These are phyloP conservation scores for Erysimum cheiranthoides DNA, from an alignment of 345 rosid genomes.

Conservation along the genomic window DNA sequence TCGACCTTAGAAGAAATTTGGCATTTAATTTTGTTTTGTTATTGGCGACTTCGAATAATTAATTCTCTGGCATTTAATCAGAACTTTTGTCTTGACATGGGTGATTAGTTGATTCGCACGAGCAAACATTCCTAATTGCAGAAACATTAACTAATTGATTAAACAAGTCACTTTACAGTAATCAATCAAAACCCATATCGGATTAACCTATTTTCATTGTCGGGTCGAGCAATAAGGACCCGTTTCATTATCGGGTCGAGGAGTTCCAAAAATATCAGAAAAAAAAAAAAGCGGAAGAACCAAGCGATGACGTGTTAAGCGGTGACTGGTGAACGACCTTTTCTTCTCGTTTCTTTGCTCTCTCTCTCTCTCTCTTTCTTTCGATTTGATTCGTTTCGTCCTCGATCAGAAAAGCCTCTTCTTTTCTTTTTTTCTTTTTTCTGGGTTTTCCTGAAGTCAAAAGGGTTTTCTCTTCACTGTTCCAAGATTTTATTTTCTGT, in stretches of 20 bases:
- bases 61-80: constrained; percentile 2
- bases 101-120: not conserved
- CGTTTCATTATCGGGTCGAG: constrained; percentile 32
- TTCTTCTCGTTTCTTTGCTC: constrained; percentile 32
- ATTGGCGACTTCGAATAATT: not conserved
- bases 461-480: constrained; percentile 27
- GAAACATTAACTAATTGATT: constrained; percentile 23
- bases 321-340: constrained; percentile 40
- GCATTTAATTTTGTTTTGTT: not conserved
- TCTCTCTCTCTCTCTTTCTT: constrained; percentile 18
- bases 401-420: constrained; percentile 33
- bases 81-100: constrained; percentile 27
- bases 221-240: constrained; percentile 34
- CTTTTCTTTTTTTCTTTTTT: constrained; percentile 5
- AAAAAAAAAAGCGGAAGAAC: constrained; percentile 1
- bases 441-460: constrained; percentile 44
- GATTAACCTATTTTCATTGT: not conserved
- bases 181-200: constrained; percentile 25
- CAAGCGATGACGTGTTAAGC: constrained; percentile 41
- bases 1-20: constrained; percentile 34
- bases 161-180: constrained; percentile 19
- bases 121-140: constrained; percentile 41
- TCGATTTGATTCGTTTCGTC: constrained; percentile 46
- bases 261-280: not conserved
- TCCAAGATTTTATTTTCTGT: constrained; percentile 20